Percentiles rank a stretch among this genome's conserved stretches.
phyloP scores from a whole-genome alignment of 2,329 filamentous ascomycete species.

The Ophiostoma sp. region DNA sequence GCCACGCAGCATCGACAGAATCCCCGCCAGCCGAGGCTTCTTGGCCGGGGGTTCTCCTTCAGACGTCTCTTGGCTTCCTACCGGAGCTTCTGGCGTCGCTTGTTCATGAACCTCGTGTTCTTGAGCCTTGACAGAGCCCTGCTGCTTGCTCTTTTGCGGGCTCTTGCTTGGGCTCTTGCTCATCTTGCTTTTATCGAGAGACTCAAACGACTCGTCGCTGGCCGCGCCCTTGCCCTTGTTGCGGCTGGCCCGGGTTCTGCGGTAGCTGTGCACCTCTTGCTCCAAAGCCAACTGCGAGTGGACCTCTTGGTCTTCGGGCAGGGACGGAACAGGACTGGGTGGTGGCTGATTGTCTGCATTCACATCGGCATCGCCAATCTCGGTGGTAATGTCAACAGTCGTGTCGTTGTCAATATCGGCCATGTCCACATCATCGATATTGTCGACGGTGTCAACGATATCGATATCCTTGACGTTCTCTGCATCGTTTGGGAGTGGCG shows the following conservation, averaged over 20 bases:
- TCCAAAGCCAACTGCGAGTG: slow-evolving; percentile 32
- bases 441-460: neutral
- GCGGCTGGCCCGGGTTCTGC: slow-evolving; percentile 18
- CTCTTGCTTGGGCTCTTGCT: neutral
- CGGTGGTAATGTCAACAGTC: neutral
- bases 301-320: slow-evolving; percentile 30
- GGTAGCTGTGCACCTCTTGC: slow-evolving; percentile 27
- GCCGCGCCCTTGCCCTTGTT: slow-evolving; percentile 22
- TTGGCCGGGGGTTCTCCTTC: slow-evolving; percentile 18
- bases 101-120: neutral
- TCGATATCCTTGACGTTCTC: neutral
- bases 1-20: slow-evolving; percentile 50
- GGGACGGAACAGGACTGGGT: neutral
- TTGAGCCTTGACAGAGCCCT: neutral
- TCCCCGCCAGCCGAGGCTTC: slow-evolving; percentile 41
- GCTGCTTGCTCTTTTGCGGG: neutral
- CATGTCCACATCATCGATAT: neutral
- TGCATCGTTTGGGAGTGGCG: neutral
- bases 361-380: neutral
- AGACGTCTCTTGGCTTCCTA: neutral
- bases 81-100: neutral
- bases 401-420: slow-evolving; percentile 11
- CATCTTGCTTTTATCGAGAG: neutral
- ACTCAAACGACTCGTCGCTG: neutral
- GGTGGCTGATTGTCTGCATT: neutral